Conservation (phyloP, 768 basidiomycete species). For the Tylopilus subfusipes region DNA sequence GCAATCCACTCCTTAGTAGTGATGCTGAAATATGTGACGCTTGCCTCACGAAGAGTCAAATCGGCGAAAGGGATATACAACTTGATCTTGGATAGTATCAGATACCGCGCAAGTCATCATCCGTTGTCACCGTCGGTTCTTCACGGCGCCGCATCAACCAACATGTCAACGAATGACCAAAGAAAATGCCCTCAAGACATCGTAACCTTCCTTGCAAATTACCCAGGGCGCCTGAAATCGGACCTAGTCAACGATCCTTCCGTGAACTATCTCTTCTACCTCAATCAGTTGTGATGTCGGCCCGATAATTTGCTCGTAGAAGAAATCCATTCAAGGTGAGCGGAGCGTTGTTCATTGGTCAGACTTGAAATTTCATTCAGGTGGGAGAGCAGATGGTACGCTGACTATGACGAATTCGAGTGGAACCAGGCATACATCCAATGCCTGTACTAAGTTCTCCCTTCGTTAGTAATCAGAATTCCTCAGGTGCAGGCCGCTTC, state of each 20-base stretch:
- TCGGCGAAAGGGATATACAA: background rate
- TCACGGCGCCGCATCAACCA: background rate
- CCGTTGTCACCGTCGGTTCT: slow-evolving; percentile 11
- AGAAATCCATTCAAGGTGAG: slow-evolving; percentile 59
- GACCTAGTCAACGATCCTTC: slow-evolving; percentile 7
- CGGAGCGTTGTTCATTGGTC: background rate
- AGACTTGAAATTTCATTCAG: background rate
- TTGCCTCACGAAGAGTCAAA: background rate
- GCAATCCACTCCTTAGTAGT: background rate
- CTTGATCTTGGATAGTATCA: slow-evolving; percentile 1
- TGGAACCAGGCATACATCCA: slow-evolving; percentile 71
- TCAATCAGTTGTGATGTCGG: slow-evolving; percentile 49
- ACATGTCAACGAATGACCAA: slow-evolving; percentile 13
- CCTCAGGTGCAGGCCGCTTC: background rate
- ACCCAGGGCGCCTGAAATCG: slow-evolving; percentile 15
- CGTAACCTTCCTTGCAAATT: slow-evolving; percentile 24
- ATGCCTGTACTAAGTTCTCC: slow-evolving; percentile 63
- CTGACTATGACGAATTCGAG: slow-evolving; percentile 61
- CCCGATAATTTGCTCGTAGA: slow-evolving; percentile 62
- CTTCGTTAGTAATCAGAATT: background rate
- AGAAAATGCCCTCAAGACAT: slow-evolving; percentile 22
- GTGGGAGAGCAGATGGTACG: slow-evolving; percentile 52
- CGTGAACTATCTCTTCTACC: slow-evolving; percentile 62
- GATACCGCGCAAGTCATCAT: slow-evolving; percentile 3
- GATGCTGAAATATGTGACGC: background rate